Percentiles rank a stretch among this genome's conserved stretches.
Evolutionary conservation across 148 eudicot genomes (phyloP).

Genomic region (Rheum nobile): DNA sequence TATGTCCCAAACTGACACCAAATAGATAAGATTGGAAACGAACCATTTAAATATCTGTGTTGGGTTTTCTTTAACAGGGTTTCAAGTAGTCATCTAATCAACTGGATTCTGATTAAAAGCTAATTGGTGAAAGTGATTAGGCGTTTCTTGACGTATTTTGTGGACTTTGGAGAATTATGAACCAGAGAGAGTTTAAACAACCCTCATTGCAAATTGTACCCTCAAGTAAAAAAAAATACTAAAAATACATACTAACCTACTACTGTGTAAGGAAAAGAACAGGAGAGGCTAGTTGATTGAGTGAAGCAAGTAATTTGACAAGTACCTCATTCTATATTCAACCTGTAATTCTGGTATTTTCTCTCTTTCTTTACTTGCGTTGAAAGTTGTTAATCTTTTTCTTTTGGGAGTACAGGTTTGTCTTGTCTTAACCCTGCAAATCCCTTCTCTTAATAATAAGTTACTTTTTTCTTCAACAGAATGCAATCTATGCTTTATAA

Average conservation of each 20-base stretch:
- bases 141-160: neutral
- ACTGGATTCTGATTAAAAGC: neutral
- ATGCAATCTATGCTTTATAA: neutral
- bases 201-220: neutral
- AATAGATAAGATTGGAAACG: neutral
- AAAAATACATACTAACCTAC: neutral
- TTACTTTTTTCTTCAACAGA: neutral
- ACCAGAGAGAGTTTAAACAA: neutral
- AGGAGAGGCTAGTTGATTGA: neutral
- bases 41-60: neutral
- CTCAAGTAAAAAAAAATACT: neutral
- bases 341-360: neutral
- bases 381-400: neutral
- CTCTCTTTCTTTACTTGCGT: neutral
- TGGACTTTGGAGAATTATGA: neutral
- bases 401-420: neutral
- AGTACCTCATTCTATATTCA: neutral
- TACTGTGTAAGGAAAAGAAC: neutral
- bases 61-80: neutral
- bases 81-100: neutral
- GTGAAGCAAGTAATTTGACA: neutral
- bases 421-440: neutral
- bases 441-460: neutral
- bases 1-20: neutral
- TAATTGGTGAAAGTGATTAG: neutral